Conservation (phyloP, 495 filamentous ascomycete genomes). For the Staphylotrichum longicolle region DNA sequence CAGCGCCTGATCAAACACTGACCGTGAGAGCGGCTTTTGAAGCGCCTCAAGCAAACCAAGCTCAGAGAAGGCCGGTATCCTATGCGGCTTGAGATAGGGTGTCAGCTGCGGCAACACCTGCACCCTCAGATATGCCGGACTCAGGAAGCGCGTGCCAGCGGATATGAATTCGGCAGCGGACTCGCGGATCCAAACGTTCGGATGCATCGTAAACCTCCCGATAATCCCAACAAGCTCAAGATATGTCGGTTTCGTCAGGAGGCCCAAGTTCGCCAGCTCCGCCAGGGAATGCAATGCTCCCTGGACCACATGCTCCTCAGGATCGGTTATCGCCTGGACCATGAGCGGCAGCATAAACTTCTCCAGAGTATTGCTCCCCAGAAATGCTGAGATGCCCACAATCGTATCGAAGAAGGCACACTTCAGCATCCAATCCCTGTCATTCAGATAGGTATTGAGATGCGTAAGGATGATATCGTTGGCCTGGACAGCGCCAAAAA, state of each 20-base stretch:
- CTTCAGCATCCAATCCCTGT: slow-evolving; percentile 93
- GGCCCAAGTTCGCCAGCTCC: slow-evolving; percentile 82
- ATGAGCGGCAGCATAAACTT: slow-evolving; percentile 96
- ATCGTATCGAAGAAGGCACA: slow-evolving; percentile 96
- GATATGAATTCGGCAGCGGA: slow-evolving; percentile 80
- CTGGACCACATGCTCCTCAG: slow-evolving; percentile 93
- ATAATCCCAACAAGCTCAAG: slow-evolving; percentile 84
- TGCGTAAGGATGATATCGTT: slow-evolving; percentile 95
- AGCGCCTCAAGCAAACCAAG: slow-evolving; percentile 73
- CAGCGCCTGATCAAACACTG: slow-evolving; percentile 79
- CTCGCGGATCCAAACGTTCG: slow-evolving; percentile 92
- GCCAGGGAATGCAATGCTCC: slow-evolving; percentile 84
- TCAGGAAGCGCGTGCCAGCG: slow-evolving; percentile 72
- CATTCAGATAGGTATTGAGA: slow-evolving; percentile 96
- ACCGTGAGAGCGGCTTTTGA: slow-evolving; percentile 76
- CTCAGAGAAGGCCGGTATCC: slow-evolving; percentile 62
- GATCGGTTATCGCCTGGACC: slow-evolving; percentile 93
- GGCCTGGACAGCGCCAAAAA: slow-evolving; percentile 84
- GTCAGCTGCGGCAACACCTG: slow-evolving; percentile 74
- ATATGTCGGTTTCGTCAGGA: slow-evolving; percentile 78
- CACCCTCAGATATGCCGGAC: slow-evolving; percentile 75
- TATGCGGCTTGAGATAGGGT: slow-evolving; percentile 74
- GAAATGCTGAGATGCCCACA: slow-evolving; percentile 85
- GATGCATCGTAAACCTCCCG: slow-evolving; percentile 83
- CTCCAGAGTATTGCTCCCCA: slow-evolving; percentile 83